phyloP scores from a whole-genome alignment of 1,139 yeast species.

The Geotrichum australiense region DNA sequence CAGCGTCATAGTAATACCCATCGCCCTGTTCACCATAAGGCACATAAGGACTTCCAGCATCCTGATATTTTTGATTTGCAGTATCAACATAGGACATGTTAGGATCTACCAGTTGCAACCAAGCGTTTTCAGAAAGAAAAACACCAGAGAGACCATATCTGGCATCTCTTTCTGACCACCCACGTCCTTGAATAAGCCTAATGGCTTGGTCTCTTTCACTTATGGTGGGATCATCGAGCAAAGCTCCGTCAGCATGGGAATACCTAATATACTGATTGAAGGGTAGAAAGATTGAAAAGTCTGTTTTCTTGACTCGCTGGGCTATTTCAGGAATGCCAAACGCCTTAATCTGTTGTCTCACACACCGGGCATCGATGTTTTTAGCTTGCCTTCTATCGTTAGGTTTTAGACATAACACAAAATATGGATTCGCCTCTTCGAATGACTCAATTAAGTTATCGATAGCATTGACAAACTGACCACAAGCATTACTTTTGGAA shows the following conservation, averaged over 20 bases:
- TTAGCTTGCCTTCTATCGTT: conserved; percentile 36
- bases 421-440: conserved; percentile 37
- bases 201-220: conserved; percentile 35
- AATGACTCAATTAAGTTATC: conserved; percentile 35
- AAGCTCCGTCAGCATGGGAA: conserved; percentile 23
- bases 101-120: conserved; percentile 39
- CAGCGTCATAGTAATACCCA: conserved; percentile 33
- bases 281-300: conserved; percentile 36
- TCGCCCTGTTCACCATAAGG: conserved; percentile 27
- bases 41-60: conserved; percentile 23
- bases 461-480: conserved; percentile 34
- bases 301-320: conserved; percentile 34
- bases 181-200: conserved; percentile 28
- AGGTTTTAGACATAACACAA: conserved; percentile 38
- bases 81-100: conserved; percentile 32
- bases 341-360: conserved; percentile 38
- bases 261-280: conserved; percentile 35
- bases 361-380: conserved; percentile 39
- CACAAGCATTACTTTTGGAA: conserved; percentile 30
- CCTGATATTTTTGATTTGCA: conserved; percentile 27
- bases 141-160: conserved; percentile 38
- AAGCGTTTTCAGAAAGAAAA: conserved; percentile 37
- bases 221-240: conserved; percentile 19
- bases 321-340: conserved; percentile 39
- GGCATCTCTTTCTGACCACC: conserved; percentile 38